phyloP scores from a whole-genome alignment of 1,284 basidiomycete genomes.

The Quambalaria eucalypti region DNA sequence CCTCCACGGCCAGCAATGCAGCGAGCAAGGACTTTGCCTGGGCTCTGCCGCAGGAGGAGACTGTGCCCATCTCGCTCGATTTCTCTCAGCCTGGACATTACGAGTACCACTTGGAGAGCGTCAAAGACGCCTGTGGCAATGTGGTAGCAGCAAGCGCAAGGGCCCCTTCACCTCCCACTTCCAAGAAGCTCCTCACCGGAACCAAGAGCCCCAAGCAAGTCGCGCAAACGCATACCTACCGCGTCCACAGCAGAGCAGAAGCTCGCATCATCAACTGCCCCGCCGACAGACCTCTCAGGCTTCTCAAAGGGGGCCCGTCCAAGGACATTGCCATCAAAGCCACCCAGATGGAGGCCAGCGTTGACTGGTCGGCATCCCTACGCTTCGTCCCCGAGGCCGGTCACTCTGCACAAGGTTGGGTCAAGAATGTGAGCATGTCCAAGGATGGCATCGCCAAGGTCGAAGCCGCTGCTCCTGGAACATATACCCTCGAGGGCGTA shows the following conservation, averaged over 20 bases:
- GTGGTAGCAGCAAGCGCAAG: no score
- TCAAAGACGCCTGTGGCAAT: conserved; percentile 43
- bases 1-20: conserved; percentile 9
- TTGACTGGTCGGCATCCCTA: conserved; percentile 17
- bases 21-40: conserved; percentile 19
- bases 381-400: conserved; percentile 22
- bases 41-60: conserved; percentile 22
- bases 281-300: conserved; percentile 61
- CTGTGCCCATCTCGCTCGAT: conserved; percentile 32
- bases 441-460: conserved; percentile 5
- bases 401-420: conserved; percentile 14
- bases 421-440: conserved; percentile 13
- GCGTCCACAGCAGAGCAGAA: conserved; percentile 66
- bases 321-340: conserved; percentile 12
- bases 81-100: conserved; percentile 27
- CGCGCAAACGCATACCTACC: no score
- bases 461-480: conserved; percentile 57
- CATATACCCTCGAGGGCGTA: conserved; percentile 67
- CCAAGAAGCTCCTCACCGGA: neutral
- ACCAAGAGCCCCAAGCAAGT: conserved; percentile 52
- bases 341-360: neutral
- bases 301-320: conserved; percentile 54
- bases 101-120: conserved; percentile 23
- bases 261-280: conserved; percentile 68
- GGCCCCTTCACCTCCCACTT: neutral